Conservation (phyloP, 495 filamentous ascomycete species). For the Chaetomium tenue region DNA sequence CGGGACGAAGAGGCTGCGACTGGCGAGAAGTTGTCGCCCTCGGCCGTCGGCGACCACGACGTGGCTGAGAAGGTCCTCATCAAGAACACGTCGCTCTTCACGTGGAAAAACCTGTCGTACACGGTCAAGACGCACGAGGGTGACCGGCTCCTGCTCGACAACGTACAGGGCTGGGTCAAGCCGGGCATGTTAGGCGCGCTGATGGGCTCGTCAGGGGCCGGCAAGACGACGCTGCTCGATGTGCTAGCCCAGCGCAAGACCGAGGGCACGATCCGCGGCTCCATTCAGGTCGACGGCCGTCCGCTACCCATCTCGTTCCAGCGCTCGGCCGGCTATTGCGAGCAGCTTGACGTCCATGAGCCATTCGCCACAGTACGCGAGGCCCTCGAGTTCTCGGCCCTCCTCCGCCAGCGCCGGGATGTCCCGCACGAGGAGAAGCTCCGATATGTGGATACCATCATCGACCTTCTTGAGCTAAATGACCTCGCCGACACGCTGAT, state of each 20-base stretch:
- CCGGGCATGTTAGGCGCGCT: conserved; percentile 76
- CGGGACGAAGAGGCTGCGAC: conserved; percentile 34
- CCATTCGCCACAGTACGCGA: conserved; percentile 77
- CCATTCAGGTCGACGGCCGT: conserved; percentile 75
- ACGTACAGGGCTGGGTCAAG: conserved; percentile 72
- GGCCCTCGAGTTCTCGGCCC: conserved; percentile 72
- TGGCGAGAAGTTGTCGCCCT: conserved; percentile 42
- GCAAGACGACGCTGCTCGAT: conserved; percentile 66
- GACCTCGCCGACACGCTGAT: conserved; percentile 79
- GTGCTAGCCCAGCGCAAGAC: conserved; percentile 73
- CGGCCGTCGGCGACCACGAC: conserved; percentile 39
- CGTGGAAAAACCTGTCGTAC: conserved; percentile 61
- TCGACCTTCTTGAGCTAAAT: conserved; percentile 81
- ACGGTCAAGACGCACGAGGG: conserved; percentile 63
- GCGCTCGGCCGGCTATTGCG: conserved; percentile 78
- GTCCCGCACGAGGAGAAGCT: conserved; percentile 67
- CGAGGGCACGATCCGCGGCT: conserved; percentile 65
- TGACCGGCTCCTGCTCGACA: conserved; percentile 60
- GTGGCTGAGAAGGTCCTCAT: conserved; percentile 32
- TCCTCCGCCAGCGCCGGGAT: conserved; percentile 71
- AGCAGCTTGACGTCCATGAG: conserved; percentile 83
- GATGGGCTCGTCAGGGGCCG: conserved; percentile 81
- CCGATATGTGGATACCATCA: conserved; percentile 81
- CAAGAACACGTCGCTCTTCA: conserved; percentile 55
- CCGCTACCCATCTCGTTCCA: conserved; percentile 72